Base-by-base conservation (phyloP, 2,329 filamentous ascomycete species). In the Lasiodiplodia gonubiensis region DNA sequence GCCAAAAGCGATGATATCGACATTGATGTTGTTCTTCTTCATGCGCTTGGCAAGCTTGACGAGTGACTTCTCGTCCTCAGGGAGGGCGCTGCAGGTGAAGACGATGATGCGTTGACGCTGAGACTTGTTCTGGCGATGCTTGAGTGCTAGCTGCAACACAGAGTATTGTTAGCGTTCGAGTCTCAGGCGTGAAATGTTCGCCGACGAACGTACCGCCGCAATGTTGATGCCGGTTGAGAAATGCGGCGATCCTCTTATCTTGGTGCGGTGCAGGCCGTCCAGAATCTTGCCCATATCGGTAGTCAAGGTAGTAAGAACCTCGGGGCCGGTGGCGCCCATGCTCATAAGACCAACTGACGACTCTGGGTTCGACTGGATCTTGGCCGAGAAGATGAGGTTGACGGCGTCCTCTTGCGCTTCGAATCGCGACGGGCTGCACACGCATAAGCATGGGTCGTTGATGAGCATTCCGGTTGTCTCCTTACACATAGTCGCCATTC, bases 11-110 rank as follows among this genome's bases (percentile, higher is more conserved):
- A 99, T 88, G 76, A 99, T 94, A 80, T 99, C 95, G 76, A 99
- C 92, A 69, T 90, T 92, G 69, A 97, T 92, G 80, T 90, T 91
- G 87, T 99, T 99, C 89, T 98, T 99, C 93, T 98, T 98, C 92
- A 97, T 96, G 84, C 95, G 96, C 85, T 95, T 97, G 53, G 95
- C 94, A 35, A 99, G 86, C 77, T 92, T 92, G 70, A 94, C 87
- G 61, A 99, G 88, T 65, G 91, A 89, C 83, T 95, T 95, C 80
- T 97, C 92, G 71, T 92, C 90, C 77, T 99, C 95, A 70, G 89
- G 86, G 76, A 98, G 90, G 33, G 94, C 92, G 51, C 93, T 97
- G 86, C 95, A 99, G 70, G 94, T 91, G 80, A 99, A 97, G 69
- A 96, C 93, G 81, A 99, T 91, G 85, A 99, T 97, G 72, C 95